phyloP scores from a whole-genome alignment of 2,329 filamentous ascomycete genomes.

The Claviceps sp. region DNA sequence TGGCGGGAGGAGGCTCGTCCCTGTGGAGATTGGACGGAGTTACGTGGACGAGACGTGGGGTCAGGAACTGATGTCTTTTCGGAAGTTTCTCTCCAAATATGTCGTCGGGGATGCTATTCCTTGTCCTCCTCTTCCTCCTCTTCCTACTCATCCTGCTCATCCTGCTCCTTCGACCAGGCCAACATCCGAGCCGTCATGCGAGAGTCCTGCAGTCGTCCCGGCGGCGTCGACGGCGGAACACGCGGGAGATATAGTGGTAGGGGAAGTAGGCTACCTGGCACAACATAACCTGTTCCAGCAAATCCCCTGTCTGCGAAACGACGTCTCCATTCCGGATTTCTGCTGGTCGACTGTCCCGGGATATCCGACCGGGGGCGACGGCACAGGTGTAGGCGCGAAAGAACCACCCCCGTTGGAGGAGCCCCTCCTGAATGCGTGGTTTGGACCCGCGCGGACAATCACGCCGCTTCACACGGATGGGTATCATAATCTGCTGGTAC shows the following conservation, averaged over 20 bases:
- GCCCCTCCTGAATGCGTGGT: constrained; percentile 79
- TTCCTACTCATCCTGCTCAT: no score
- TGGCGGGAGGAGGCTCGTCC: constrained; percentile 64
- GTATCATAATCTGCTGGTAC: constrained; percentile 83
- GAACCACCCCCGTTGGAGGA: constrained; percentile 28
- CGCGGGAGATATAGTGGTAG: constrained; percentile 11
- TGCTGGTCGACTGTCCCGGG: constrained; percentile 60
- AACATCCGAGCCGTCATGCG: no score
- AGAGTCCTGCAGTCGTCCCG: no score
- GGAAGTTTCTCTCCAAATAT: constrained; percentile 52
- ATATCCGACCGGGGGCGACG: constrained; percentile 23
- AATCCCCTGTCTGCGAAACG: constrained; percentile 59
- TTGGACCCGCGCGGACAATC: constrained; percentile 76
- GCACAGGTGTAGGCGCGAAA: background rate
- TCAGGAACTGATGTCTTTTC: constrained; percentile 66
- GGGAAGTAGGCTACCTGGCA: constrained; percentile 59
- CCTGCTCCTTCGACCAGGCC: no score
- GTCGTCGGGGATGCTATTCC: constrained; percentile 24
- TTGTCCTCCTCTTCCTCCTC: no score
- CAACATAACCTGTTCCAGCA: constrained; percentile 82
- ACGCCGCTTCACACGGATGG: constrained; percentile 89
- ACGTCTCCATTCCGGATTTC: constrained; percentile 72
- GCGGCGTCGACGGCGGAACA: constrained; percentile 1
- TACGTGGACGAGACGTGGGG: constrained; percentile 81
- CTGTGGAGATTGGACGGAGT: constrained; percentile 72